Percentiles rank a stretch among this genome's conserved stretches.
Conservation (phyloP, 768 basidiomycete genomes). For the Lentinula aciculospora region DNA sequence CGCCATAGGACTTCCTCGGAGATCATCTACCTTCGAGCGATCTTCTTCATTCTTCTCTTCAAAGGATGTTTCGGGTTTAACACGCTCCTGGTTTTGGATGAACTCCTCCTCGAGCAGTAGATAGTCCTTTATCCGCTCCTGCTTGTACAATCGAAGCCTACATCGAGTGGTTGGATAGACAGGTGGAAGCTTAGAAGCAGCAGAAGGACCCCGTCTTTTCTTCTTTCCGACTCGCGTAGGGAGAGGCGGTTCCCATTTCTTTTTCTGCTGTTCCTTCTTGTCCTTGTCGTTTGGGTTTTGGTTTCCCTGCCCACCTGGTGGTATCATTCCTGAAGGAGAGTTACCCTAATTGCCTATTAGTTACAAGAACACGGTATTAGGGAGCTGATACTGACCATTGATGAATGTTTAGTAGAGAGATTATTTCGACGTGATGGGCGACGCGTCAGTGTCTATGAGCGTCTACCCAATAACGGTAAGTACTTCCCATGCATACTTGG, state of each 20-base stretch:
- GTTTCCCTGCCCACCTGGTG: slow-evolving; percentile 23
- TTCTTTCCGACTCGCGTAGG: slow-evolving; percentile 97
- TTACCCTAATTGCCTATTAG: slow-evolving; percentile 50
- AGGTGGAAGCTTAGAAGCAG: slow-evolving; percentile 86
- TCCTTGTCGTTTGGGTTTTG: slow-evolving; percentile 28
- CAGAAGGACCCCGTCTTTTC: slow-evolving; percentile 90
- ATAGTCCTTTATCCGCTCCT: slow-evolving; percentile 98
- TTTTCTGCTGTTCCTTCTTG: slow-evolving; percentile 54
- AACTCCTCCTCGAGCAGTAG: slow-evolving; percentile 94
- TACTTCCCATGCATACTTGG: slow-evolving; percentile 18
- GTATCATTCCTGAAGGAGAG: slow-evolving; percentile 59
- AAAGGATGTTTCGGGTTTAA: slow-evolving; percentile 80
- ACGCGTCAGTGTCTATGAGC: slow-evolving; percentile 47
- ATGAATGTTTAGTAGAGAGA: slow-evolving; percentile 9
- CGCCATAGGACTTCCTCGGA: slow-evolving; percentile 96
- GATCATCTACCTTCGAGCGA: slow-evolving; percentile 85
- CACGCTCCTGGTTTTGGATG: slow-evolving; percentile 84
- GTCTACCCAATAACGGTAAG: background rate
- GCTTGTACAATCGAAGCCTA: slow-evolving; percentile 90
- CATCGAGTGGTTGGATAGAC: slow-evolving; percentile 95
- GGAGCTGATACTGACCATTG: slow-evolving; percentile 8
- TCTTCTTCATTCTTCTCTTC: slow-evolving; percentile 98
- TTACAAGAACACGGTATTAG: background rate
- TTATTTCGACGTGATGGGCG: slow-evolving; percentile 16
- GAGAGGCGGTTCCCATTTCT: slow-evolving; percentile 98